phyloP scores from a whole-genome alignment of 2,329 filamentous ascomycete genomes.

The Macrophomina pseudophaseolina region DNA sequence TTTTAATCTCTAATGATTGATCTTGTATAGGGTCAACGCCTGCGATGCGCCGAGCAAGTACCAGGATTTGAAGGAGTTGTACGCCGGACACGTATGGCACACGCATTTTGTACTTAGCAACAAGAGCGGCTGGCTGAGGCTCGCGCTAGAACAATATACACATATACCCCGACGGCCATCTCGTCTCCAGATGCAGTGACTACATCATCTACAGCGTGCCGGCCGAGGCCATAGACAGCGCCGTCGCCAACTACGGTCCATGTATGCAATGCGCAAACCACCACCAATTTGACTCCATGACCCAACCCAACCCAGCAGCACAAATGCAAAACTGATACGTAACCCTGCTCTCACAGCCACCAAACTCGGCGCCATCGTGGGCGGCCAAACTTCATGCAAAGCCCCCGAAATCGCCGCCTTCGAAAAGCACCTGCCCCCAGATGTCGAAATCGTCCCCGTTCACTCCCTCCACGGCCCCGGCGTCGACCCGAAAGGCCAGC shows the following conservation, averaged over 20 bases:
- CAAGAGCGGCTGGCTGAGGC: slow-evolving; percentile 49
- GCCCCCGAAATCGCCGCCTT: slow-evolving; percentile 94
- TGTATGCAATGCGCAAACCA: slow-evolving; percentile 65
- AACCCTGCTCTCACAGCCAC: slow-evolving; percentile 66
- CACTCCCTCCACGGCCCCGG: slow-evolving; percentile 95
- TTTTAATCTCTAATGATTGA: slow-evolving; percentile 30
- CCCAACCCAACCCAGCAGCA: slow-evolving; percentile 22
- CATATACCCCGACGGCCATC: slow-evolving; percentile 91
- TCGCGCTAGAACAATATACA: slow-evolving; percentile 73
- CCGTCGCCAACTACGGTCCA: slow-evolving; percentile 88
- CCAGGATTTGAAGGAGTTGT: slow-evolving; percentile 79
- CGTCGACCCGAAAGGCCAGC: slow-evolving; percentile 86
- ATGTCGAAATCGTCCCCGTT: slow-evolving; percentile 93
- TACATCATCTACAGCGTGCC: slow-evolving; percentile 99
- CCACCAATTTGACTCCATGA: background rate
- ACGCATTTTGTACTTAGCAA: slow-evolving; percentile 28
- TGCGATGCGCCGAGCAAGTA: slow-evolving; percentile 93
- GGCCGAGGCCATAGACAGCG: slow-evolving; percentile 83
- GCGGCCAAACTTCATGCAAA: slow-evolving; percentile 98
- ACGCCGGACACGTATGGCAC: slow-evolving; percentile 79
- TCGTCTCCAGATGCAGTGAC: slow-evolving; percentile 94
- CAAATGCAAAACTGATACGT: slow-evolving; percentile 11
- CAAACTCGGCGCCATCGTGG: slow-evolving; percentile 92
- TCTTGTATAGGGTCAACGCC: slow-evolving; percentile 77
- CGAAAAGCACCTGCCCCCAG: slow-evolving; percentile 81